Percentiles rank a stretch among this genome's conserved stretches.
Conservation (phyloP, 805 yeast species). For the Wickerhamomyces ciferrii region DNA sequence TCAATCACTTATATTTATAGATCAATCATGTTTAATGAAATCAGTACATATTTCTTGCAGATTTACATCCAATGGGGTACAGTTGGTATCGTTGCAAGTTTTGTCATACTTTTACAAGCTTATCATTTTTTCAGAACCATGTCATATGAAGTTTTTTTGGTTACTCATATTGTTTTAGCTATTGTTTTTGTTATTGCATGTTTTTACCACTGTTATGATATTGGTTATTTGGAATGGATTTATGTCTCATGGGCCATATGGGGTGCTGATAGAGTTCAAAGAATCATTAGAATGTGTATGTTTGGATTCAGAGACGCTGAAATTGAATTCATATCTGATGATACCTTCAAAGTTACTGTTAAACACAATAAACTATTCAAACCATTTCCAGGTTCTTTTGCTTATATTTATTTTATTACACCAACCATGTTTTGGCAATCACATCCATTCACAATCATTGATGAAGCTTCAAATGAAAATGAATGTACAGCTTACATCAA, state of each 20-base stretch:
- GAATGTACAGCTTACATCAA: conserved; percentile 42
- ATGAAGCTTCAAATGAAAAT: conserved; percentile 31
- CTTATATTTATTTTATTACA: conserved; percentile 51
- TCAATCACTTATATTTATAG: too few species aligned
- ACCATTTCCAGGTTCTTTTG: conserved; percentile 51
- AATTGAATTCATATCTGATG: conserved; percentile 29
- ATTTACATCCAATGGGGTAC: conserved; percentile 30
- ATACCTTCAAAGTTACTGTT: conserved; percentile 35
- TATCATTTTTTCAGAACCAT: conserved; percentile 43
- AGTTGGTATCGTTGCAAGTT: conserved; percentile 36
- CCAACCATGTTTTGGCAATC: conserved; percentile 57
- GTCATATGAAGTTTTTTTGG: conserved; percentile 55
- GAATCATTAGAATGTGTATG: conserved; percentile 23
- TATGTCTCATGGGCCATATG: conserved; percentile 43
- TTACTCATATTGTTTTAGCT: conserved; percentile 52
- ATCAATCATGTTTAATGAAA: too few species aligned
- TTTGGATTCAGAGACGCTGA: conserved; percentile 21
- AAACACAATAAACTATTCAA: conserved; percentile 42
- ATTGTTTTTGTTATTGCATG: conserved; percentile 44
- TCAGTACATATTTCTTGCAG: too few species aligned
- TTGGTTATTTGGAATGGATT: conserved; percentile 49
- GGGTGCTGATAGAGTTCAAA: conserved; percentile 44
- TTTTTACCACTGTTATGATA: conserved; percentile 51
- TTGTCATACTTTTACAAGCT: conserved; percentile 43
- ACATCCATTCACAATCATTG: conserved; percentile 66